Base-by-base conservation (phyloP, 2,329 filamentous ascomycete genomes). In the Ustulina deusta region DNA sequence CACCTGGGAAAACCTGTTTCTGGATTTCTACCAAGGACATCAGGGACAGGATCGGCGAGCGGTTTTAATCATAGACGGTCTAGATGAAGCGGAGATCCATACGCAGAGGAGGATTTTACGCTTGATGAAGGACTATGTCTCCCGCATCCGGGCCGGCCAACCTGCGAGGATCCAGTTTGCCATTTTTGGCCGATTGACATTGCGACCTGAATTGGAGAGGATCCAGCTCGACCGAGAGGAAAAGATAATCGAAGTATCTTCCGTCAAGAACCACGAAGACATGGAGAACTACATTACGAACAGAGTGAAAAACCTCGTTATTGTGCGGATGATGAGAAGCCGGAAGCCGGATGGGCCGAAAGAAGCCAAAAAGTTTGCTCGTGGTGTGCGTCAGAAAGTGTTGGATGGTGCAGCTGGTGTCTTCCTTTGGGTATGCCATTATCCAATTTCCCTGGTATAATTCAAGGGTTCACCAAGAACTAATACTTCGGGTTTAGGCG, bases 81-180 rank as follows among this genome's bases (percentile, higher is more conserved):
- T 61, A 34, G 59, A 61, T 44, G 59, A 61, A 17, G 59, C 59
- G 36, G 59, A 44, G n/a, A 3, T 54, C 17, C 59, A 52, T 25
- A 44, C 48, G 6, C 59, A 61, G 25, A 22, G 59, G 36, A 40
- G 59, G 36, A 61, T 61, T 22, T 6, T 61, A 11, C 59, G 59
- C 59, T 10, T 61, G 25, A 61, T 61, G 48, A 61, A 61, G n/a
- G 59, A 61, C n/a, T 61, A 61, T 13, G 48, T 61, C 25, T 61
- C 59, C 5, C n/a, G 48, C n/a, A 54, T 61, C 6, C 59, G 59
- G 3, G 38, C 46, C 25, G 59, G 59, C n/a, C 59, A 51, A 25
- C 59, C 59, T 25, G 59, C 59, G 10, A 52, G 59, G 6, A 54
- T 61, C 15, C 59, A 61, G n/a, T 61, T 61, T 17, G 59, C 59